Evolutionary conservation across 345 rosid species (phyloP).

Genomic region (Syzygium aqueum): DNA sequence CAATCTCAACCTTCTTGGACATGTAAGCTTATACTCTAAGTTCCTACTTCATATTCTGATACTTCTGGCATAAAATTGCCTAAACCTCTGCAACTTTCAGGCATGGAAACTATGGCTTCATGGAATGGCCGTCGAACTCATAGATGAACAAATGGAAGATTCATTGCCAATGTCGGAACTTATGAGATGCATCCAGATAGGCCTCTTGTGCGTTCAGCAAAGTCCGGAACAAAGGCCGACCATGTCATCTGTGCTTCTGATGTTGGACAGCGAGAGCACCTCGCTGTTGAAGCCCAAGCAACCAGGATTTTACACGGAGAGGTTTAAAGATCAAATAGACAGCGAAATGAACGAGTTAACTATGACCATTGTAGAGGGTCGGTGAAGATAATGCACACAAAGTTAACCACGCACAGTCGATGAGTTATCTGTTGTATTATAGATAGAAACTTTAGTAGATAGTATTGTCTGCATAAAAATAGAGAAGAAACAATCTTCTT

Average conservation of each 20-base stretch:
- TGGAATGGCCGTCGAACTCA: conserved; percentile 9
- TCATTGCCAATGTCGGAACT: conserved; percentile 6
- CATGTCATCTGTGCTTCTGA: not conserved
- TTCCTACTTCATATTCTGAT: not conserved
- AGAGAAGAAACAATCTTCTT: too few species aligned
- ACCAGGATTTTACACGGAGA: not conserved
- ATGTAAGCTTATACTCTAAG: not conserved
- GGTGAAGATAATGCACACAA: not conserved
- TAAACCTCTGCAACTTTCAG: not conserved
- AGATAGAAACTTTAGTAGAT: too few species aligned
- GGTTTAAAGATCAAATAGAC: not conserved
- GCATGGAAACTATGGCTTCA: not conserved
- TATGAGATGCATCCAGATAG: not conserved
- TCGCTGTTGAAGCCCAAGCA: not conserved
- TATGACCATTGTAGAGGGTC: not conserved
- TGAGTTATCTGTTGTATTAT: not conserved
- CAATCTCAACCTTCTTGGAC: not conserved
- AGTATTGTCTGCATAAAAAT: too few species aligned
- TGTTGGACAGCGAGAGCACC: not conserved
- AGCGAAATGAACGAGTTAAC: not conserved
- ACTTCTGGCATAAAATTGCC: not conserved
- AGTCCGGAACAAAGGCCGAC: not conserved
- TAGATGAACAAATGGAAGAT: conserved; percentile 14
- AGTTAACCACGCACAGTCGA: not conserved
- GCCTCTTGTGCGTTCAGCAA: not conserved